Evolutionary conservation across 352 stramenopile species (phyloP), one percentile per base, ranked within the genome.

Genomic region (Globisporangium recalcitrans): DNA sequence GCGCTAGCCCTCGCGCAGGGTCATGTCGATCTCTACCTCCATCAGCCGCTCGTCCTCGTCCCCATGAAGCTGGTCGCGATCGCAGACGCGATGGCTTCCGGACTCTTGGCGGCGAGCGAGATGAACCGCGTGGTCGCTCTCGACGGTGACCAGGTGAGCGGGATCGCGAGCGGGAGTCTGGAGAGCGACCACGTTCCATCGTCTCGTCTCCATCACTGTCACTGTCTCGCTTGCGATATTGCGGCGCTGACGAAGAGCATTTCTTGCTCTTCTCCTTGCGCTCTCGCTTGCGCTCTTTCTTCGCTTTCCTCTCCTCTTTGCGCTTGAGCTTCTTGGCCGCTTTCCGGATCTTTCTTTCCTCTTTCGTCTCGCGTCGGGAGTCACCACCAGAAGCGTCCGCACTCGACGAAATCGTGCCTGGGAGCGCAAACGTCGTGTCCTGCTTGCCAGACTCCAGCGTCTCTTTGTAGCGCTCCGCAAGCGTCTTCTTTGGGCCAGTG

Each of bases 391-490:
- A 16, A 16, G n/a, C 52, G 13, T 34, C 38, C 0, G 19, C 21
- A 2, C n/a, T 42, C 0, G 4, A 4, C 1, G 34, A 59, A 1
- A 74, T 63, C 14, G 72, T 80, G 4, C 85, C 83, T 34, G 78
- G 80, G 9, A 92, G 56, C 21, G 74, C 72, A 64, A 91, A 86
- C 46, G 85, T 91, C 26, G 73, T 73, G 62, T 91, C 80, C 36
- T 75, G 60, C 29, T 70, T 71, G 0, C 79, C 78, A 21, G 68
- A 82, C 16, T 68, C 79, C 7, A 93, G 49, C 29, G 74, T 72
- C 1, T 86, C 83, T 53, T 90, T 74, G 55, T 94, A 94, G 40
- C 78, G 72, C 51, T 94, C 69, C 4, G 75, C 85, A 32, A 94
- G 57, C 3, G 81, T 95, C 52, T 78, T 86, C 42, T 90, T 92